phyloP scores from a whole-genome alignment of 2,329 filamentous ascomycete species.

The Colletotrichum agaves region DNA sequence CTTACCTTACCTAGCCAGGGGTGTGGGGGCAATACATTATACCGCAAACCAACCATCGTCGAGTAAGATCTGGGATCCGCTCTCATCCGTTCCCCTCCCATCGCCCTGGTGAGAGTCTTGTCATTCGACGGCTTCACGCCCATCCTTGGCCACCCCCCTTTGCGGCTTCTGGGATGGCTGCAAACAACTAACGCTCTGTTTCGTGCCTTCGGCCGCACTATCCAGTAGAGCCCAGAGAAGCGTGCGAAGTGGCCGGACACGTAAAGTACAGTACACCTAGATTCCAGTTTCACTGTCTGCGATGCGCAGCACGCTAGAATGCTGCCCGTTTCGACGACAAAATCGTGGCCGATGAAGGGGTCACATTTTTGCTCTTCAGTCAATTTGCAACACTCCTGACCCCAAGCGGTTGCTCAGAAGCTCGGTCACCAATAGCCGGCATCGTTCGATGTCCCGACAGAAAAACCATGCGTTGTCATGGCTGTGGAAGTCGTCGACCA shows the following conservation, averaged over 20 bases:
- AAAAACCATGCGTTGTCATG: not conserved
- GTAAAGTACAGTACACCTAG: slow-evolving; percentile 19
- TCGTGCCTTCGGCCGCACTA: slow-evolving; percentile 31
- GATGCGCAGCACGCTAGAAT: slow-evolving; percentile 3
- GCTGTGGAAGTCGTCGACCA: too few species aligned
- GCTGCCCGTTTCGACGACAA: slow-evolving; percentile 4
- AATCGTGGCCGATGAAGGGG: slow-evolving; percentile 1
- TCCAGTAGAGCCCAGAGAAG: not conserved
- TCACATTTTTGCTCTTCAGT: not conserved
- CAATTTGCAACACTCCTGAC: not conserved
- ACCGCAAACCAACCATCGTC: slow-evolving; percentile 33
- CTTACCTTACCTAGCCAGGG: not conserved
- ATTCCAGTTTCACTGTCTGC: not conserved
- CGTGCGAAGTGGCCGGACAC: not conserved
- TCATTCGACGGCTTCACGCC: slow-evolving; percentile 23
- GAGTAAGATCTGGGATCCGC: slow-evolving; percentile 36
- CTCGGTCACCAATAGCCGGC: not conserved
- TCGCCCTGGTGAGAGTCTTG: slow-evolving; percentile 35
- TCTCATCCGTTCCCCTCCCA: slow-evolving; percentile 31
- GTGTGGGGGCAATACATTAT: slow-evolving; percentile 31
- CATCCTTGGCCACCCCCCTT: not conserved
- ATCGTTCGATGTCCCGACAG: not conserved
- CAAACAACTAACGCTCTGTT: slow-evolving; percentile 39
- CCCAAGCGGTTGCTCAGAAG: not conserved
- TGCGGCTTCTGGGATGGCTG: slow-evolving; percentile 23